Percentiles rank a stretch among this genome's conserved stretches.
Evolutionary conservation across 129 eudicot genomes (phyloP).

Genomic region (sunflower (Helianthus annuus)): DNA sequence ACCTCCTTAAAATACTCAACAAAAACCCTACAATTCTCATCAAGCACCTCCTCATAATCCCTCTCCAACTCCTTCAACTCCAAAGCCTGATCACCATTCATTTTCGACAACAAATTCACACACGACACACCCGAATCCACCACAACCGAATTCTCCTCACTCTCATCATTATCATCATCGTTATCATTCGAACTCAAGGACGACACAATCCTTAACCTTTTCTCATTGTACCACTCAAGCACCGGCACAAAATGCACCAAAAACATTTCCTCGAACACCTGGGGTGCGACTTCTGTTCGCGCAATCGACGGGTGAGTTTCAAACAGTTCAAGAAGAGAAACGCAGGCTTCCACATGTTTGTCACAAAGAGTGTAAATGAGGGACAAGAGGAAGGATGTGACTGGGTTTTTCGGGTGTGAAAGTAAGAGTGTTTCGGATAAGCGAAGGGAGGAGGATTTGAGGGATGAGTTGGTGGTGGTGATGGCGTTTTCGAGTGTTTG

Average conservation of each 20-base stretch:
- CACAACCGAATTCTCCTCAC: slow-evolving; percentile 55
- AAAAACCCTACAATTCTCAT: slow-evolving; percentile 63
- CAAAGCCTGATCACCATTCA: slow-evolving; percentile 61
- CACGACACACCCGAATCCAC: slow-evolving; percentile 54
- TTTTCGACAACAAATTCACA: slow-evolving; percentile 46
- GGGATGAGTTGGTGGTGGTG: slow-evolving; percentile 38
- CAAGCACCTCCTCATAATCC: slow-evolving; percentile 65
- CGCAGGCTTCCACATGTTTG: slow-evolving; percentile 45
- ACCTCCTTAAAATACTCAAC: slow-evolving; percentile 59
- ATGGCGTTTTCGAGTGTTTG: slow-evolving; percentile 67
- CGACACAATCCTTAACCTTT: slow-evolving; percentile 52
- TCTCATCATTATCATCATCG: slow-evolving; percentile 2
- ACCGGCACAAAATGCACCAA: slow-evolving; percentile 48
- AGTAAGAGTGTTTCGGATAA: slow-evolving; percentile 54
- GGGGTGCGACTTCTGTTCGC: slow-evolving; percentile 63
- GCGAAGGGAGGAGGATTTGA: slow-evolving; percentile 60
- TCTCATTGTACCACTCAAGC: slow-evolving; percentile 64
- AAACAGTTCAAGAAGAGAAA: slow-evolving; percentile 46
- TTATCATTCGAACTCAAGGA: slow-evolving; percentile 25
- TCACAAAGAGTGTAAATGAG: slow-evolving; percentile 40
- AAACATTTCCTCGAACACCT: slow-evolving; percentile 66
- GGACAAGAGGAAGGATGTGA: slow-evolving; percentile 58
- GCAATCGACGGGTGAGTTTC: slow-evolving; percentile 42
- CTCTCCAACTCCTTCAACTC: slow-evolving; percentile 73
- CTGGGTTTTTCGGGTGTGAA: slow-evolving; percentile 46